Evolutionary conservation across 345 rosid genomes (phyloP).

Genomic region (Nephelium lappaceum): DNA sequence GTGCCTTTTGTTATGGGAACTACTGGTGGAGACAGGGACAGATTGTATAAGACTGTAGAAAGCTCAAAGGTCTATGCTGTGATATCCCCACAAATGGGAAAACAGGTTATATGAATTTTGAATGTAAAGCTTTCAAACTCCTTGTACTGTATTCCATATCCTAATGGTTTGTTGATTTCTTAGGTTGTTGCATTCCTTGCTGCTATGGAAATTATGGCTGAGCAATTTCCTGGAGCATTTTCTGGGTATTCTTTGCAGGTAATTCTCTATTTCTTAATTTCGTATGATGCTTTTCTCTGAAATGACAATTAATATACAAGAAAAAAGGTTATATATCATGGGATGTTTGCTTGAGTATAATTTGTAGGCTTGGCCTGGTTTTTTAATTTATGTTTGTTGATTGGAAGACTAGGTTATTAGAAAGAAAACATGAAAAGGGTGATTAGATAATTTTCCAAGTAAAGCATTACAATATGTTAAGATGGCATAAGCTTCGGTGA

Average conservation of each 20-base stretch:
- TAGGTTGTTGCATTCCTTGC: slow-evolving; percentile 99
- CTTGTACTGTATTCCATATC: not conserved
- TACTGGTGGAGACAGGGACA: slow-evolving; percentile 87
- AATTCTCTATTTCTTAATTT: slow-evolving; percentile 5
- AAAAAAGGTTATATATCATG: not conserved
- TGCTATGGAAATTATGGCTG: slow-evolving; percentile 97
- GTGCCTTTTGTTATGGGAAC: slow-evolving; percentile 99
- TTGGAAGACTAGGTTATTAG: not conserved
- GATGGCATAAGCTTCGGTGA: too few species aligned
- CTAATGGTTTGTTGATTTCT: slow-evolving; percentile 25
- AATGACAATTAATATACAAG: too few species aligned
- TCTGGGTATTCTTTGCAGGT: slow-evolving; percentile 92
- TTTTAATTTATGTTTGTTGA: not conserved
- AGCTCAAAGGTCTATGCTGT: slow-evolving; percentile 75
- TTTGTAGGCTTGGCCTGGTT: not conserved
- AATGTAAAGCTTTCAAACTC: not conserved
- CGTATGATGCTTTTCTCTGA: too few species aligned
- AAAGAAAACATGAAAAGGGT: not conserved
- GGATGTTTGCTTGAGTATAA: not conserved
- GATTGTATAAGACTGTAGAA: slow-evolving; percentile 69
- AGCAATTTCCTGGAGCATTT: slow-evolving; percentile 96
- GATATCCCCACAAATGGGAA: slow-evolving; percentile 99
- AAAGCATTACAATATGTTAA: too few species aligned
- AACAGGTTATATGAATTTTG: slow-evolving; percentile 56
- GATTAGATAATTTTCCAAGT: not conserved